Base-by-base conservation (phyloP, 352 stramenopile species). In the Pythium dissotocum region DNA sequence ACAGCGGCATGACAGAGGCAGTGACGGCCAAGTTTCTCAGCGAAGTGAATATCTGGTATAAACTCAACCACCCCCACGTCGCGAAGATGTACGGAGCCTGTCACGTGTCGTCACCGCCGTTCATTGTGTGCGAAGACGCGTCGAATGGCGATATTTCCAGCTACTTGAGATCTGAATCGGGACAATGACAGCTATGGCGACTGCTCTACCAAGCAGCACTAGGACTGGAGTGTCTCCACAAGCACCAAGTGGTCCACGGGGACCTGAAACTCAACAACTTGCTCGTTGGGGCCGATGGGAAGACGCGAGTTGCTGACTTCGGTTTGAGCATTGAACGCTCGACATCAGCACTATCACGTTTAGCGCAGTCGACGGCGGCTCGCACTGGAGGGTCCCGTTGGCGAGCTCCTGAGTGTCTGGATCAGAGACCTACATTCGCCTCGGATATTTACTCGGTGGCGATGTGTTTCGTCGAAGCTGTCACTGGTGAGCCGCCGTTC, bases 371-470 rank as follows among this genome's bases (percentile, higher is more conserved):
- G n/a, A n/a, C n/a, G n/a, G n/a, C n/a, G n/a, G n/a, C n/a, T n/a
- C n/a, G n/a, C n/a, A n/a, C n/a, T 8, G 28, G 54, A 44, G 54
- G 28, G 12, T 8, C 44, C 10, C 4, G 32, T 4, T 60, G 54
- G 54, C 8, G 32, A 3, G 54, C 54, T 6, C 54, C 54, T 28
- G 54, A 60, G 54, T 60, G 54, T 30, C 36, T 60, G 54, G 36
- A 28, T 7, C n/a, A 57, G n/a, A 6, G 6, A 18, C 56, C 65
- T 6, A 75, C 65, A 1, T 67, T 67, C n/a, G 61, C 65, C 5
- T 77, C 71, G 0, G 74, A 78, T 38, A 42, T 77, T 1, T 79
- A 75, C 53, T 71, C 70, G 1, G 67, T 77, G 26, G 73, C 54
- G 1, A 70, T 77, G 60, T 73, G 65, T 13, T 66, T 76, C 2